phyloP scores from a whole-genome alignment of 108 stramenopile genomes.

The Pelagomonas calceolata region DNA sequence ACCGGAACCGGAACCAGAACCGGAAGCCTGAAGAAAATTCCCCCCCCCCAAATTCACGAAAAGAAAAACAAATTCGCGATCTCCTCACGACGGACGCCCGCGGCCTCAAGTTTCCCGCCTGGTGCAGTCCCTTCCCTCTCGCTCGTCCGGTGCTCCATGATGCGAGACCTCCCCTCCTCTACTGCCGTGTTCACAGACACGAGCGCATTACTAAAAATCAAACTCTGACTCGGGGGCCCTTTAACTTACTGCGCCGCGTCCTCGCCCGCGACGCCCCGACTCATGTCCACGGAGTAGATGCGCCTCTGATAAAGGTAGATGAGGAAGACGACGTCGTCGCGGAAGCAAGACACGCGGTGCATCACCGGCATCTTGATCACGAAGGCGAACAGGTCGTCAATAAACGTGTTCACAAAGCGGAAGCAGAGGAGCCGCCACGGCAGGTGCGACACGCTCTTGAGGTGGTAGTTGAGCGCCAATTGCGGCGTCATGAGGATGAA shows the following conservation, averaged over 20 bases:
- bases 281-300: constrained; percentile 75
- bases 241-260: neutral
- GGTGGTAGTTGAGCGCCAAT: constrained; percentile 74
- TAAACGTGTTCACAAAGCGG: constrained; percentile 82
- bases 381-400: constrained; percentile 90
- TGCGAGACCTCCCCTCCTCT: too few relatives aligned
- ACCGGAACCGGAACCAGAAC: too few relatives aligned
- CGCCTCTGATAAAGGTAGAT: constrained; percentile 89
- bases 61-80: too few relatives aligned
- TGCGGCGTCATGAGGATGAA: constrained; percentile 81
- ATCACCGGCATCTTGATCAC: constrained; percentile 92
- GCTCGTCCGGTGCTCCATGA: too few relatives aligned
- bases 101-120: too few relatives aligned
- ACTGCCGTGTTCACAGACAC: too few relatives aligned
- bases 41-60: too few relatives aligned
- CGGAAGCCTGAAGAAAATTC: too few relatives aligned
- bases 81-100: too few relatives aligned
- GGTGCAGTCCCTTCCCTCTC: too few relatives aligned
- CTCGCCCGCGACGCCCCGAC: neutral
- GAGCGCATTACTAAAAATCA: too few relatives aligned
- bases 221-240: too few relatives aligned
- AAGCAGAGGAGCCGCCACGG: constrained; percentile 78
- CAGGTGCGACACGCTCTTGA: constrained; percentile 70
- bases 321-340: constrained; percentile 88
- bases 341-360: constrained; percentile 82